A percentile compares a stretch with the other conserved stretches of the same genome.
These are phyloP conservation scores for Suhomyces kilbournensis DNA, from an alignment of 805 yeast species.

Conservation along the genomic window DNA sequence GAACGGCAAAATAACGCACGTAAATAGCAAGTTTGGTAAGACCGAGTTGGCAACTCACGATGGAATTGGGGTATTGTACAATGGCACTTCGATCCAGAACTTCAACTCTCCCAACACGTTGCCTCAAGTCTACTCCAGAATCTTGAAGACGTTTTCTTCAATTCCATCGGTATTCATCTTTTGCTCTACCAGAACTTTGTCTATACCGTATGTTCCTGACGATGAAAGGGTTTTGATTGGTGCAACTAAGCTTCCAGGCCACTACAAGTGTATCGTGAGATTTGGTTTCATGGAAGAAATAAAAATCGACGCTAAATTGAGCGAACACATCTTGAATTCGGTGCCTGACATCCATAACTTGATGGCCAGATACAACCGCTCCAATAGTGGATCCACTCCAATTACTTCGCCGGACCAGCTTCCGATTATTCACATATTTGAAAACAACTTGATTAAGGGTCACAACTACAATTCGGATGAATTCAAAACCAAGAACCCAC, in stretches of 20 bases:
- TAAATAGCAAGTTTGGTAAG: slow-evolving; percentile 20
- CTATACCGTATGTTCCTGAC: slow-evolving; percentile 39
- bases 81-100: slow-evolving; percentile 33
- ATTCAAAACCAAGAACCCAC: slow-evolving; percentile 16
- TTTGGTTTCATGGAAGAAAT: slow-evolving; percentile 51
- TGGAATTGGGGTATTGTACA: slow-evolving; percentile 44
- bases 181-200: slow-evolving; percentile 39
- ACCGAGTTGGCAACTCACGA: slow-evolving; percentile 20
- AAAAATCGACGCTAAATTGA: slow-evolving; percentile 17
- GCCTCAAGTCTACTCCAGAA: slow-evolving; percentile 38
- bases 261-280: slow-evolving; percentile 46
- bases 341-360: slow-evolving; percentile 17
- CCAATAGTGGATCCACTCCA: background rate
- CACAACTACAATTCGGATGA: slow-evolving; percentile 16
- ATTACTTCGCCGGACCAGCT: slow-evolving; percentile 6
- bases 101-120: slow-evolving; percentile 44
- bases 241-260: slow-evolving; percentile 41
- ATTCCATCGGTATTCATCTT: slow-evolving; percentile 46
- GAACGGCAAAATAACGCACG: slow-evolving; percentile 5
- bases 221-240: slow-evolving; percentile 42
- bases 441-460: slow-evolving; percentile 25
- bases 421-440: slow-evolving; percentile 29
- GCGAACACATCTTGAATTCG: slow-evolving; percentile 16
- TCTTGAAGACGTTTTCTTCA: slow-evolving; percentile 40
- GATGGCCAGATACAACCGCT: slow-evolving; percentile 6